phyloP scores from a whole-genome alignment of 345 rosid species.

The Lumnitzera littorea region DNA sequence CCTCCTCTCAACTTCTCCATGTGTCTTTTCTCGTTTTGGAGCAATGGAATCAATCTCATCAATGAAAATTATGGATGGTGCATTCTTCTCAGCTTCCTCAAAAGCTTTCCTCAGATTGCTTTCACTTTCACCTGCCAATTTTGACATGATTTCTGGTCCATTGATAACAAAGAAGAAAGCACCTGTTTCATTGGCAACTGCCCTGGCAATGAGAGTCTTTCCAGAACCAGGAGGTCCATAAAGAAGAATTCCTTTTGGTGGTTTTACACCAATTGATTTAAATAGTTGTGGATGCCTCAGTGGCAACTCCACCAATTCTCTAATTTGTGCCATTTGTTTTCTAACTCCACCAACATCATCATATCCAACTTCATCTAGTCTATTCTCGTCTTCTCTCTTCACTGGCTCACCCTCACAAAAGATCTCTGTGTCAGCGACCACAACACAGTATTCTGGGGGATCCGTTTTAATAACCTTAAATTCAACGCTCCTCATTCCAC shows the following conservation, averaged over 20 bases:
- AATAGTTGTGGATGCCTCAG: slow-evolving; percentile 91
- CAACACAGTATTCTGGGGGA: slow-evolving; percentile 87
- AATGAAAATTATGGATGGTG: slow-evolving; percentile 87
- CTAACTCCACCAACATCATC: slow-evolving; percentile 99
- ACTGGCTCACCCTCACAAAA: slow-evolving; percentile 98
- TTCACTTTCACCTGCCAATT: slow-evolving; percentile 97
- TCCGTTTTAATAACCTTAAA: slow-evolving; percentile 89
- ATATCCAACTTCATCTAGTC: slow-evolving; percentile 90
- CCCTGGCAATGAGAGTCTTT: slow-evolving; percentile 91
- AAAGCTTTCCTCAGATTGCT: slow-evolving; percentile 94
- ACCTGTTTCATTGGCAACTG: slow-evolving; percentile 95
- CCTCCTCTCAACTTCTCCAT: slow-evolving; percentile 97
- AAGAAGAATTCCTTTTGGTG: slow-evolving; percentile 86
- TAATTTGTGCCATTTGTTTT: slow-evolving; percentile 97
- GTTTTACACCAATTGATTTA: slow-evolving; percentile 96
- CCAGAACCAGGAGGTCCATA: slow-evolving; percentile 87
- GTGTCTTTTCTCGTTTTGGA: slow-evolving; percentile 91
- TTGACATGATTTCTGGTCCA: slow-evolving; percentile 97
- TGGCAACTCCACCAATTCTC: slow-evolving; percentile 91
- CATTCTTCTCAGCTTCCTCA: slow-evolving; percentile 96
- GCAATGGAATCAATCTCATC: slow-evolving; percentile 97
- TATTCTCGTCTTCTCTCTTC: slow-evolving; percentile 86
- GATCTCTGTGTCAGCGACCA: slow-evolving; percentile 92
- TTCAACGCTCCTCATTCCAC: slow-evolving; percentile 96
- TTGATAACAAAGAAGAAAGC: slow-evolving; percentile 94